phyloP scores from a whole-genome alignment of 1,139 yeast species.

The Sugiyamaella japonica region DNA sequence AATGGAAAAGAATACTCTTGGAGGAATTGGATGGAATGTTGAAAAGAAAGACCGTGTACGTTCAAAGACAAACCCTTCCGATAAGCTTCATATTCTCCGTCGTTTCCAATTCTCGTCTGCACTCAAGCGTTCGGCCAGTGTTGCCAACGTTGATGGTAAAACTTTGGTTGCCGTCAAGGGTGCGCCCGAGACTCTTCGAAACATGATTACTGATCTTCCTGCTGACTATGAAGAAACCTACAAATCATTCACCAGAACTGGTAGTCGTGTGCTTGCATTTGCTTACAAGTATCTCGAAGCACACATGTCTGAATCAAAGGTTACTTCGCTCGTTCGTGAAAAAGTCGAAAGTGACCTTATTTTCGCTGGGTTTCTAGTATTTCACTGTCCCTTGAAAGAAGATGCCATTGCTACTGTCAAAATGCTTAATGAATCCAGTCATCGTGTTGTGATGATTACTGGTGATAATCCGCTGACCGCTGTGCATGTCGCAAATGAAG shows the following conservation, averaged over 20 bases:
- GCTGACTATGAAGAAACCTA: slow-evolving; percentile 78
- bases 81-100: slow-evolving; percentile 70
- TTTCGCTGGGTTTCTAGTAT: slow-evolving; percentile 92
- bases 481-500: slow-evolving; percentile 95
- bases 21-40: slow-evolving; percentile 84
- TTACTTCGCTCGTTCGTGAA: slow-evolving; percentile 61
- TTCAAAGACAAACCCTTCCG: slow-evolving; percentile 31
- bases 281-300: slow-evolving; percentile 76
- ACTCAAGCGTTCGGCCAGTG: slow-evolving; percentile 89
- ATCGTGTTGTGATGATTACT: slow-evolving; percentile 92
- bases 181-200: slow-evolving; percentile 96
- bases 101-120: slow-evolving; percentile 97
- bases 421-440: slow-evolving; percentile 94
- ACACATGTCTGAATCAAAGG: slow-evolving; percentile 50
- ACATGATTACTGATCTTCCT: slow-evolving; percentile 73
- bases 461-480: slow-evolving; percentile 99
- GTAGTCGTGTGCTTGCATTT: slow-evolving; percentile 93
- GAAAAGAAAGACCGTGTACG: slow-evolving; percentile 60
- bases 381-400: slow-evolving; percentile 93
- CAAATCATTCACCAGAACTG: slow-evolving; percentile 90
- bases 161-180: slow-evolving; percentile 91
- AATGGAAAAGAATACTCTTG: slow-evolving; percentile 95
- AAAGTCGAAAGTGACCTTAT: slow-evolving; percentile 69
- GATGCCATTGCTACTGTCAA: slow-evolving; percentile 89
- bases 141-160: slow-evolving; percentile 59